Base-by-base conservation (phyloP, 306 rosid genomes). In the Medicago lupulina region DNA sequence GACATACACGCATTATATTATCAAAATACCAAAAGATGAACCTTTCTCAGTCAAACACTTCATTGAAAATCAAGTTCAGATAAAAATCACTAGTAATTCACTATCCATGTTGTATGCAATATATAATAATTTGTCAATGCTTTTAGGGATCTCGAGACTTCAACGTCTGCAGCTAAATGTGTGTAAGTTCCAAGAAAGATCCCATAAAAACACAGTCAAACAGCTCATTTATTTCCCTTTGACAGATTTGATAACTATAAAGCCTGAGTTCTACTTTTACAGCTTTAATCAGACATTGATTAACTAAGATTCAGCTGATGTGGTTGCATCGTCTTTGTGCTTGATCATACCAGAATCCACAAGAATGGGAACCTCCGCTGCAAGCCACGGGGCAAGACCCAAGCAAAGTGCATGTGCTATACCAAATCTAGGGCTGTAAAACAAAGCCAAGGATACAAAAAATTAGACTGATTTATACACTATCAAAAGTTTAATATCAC, bases 321-420 rank as follows among this genome's bases (percentile, higher is more conserved):
- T 80, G 46, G 99, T 82, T 5, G 89, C 86, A 64, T 96, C 92
- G 47, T 96, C 99, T 82, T 88, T 96, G 93, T 96, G 98, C 97
- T 96, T 96, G 78, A 96, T 87, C 97, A 92, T 90, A 61, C 99
- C 98, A 82, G 99, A 96, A 88, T 96, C 99, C 70, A 96, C 99
- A 17, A 96, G 99, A 77, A 92, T 59, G 74, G 99, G 99, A 80
- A 96, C 75, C 86, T 96, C 99, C 0, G 99, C 99, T 1, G 99
- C 99, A 72, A 96, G 96, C 99, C 99, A 96, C 4, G 99, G 99
- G 16, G 98, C 99, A 84, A 96, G 99, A 15, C 99, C 99, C 88
- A 96, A 83, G 84, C 99, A 96, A 63, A 96, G 98, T 16, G 98
- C 97, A 85, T 92, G 99, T 6, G 99, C 98, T 64, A 96, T 87